These are phyloP conservation scores for Hibiscus mutabilis DNA, from an alignment of 345 rosid genomes.

Conservation along the genomic window DNA sequence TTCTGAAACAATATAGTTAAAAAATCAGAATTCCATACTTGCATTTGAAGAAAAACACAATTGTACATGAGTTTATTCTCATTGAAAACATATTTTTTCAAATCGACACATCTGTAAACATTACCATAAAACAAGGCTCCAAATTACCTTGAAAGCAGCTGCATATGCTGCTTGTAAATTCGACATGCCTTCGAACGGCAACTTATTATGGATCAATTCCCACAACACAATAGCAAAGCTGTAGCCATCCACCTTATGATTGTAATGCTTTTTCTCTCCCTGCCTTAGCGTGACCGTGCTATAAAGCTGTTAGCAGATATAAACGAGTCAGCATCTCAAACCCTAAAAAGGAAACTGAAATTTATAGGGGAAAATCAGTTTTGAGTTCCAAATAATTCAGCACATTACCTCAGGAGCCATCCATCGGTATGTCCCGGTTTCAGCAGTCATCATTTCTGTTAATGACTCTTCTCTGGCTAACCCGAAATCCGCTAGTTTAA, in stretches of 20 bases:
- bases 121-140: background rate
- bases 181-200: constrained; percentile 99
- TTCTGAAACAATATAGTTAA: constrained; percentile 38
- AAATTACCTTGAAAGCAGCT: constrained; percentile 90
- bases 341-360: background rate
- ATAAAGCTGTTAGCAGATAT: constrained; percentile 53
- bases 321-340: constrained; percentile 2
- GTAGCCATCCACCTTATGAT: constrained; percentile 90
- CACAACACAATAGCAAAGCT: constrained; percentile 97
- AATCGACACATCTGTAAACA: background rate
- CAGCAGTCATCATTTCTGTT: constrained; percentile 99
- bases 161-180: constrained; percentile 99
- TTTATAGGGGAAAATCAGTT: background rate
- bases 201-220: constrained; percentile 92
- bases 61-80: background rate
- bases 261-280: constrained; percentile 97
- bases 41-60: constrained; percentile 3
- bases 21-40: background rate
- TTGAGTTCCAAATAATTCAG: background rate
- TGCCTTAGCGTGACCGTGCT: constrained; percentile 94
- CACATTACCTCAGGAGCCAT: constrained; percentile 94
- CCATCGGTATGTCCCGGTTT: constrained; percentile 98
- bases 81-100: constrained; percentile 16
- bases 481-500: constrained; percentile 96
- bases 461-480: constrained; percentile 97